A percentile compares a stretch with the other conserved stretches of the same genome.
Conservation (phyloP, 139 green algal genomes). For the Gonium pectorale region DNA sequence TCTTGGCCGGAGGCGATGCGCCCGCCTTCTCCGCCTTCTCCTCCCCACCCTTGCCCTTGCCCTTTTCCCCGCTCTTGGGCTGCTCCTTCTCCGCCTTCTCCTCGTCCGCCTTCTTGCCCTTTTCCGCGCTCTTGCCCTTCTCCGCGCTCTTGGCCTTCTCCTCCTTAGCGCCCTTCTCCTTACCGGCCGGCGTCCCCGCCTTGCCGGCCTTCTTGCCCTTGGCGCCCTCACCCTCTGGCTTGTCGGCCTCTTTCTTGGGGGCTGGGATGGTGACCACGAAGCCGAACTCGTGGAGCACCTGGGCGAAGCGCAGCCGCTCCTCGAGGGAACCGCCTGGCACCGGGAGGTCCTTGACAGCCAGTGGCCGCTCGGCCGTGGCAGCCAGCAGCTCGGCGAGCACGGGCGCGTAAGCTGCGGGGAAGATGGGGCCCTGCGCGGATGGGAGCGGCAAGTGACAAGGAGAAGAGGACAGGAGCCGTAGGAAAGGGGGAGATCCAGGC, state of each 20-base stretch:
- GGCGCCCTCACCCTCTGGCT: background rate
- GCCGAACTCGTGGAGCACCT: background rate
- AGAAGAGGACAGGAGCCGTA: too few species aligned
- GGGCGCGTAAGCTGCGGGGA: background rate
- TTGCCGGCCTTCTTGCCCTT: background rate
- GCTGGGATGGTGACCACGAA: conserved; percentile 9
- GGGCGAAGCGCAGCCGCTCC: conserved; percentile 17
- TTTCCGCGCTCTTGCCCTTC: background rate
- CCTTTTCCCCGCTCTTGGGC: background rate
- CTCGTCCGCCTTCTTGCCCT: background rate
- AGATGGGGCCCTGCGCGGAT: conserved; percentile 14
- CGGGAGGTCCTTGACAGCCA: background rate
- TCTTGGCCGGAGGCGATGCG: background rate
- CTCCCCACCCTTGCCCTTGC: background rate
- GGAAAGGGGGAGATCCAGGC: too few species aligned
- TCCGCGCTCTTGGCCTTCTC: background rate
- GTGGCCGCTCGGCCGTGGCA: background rate
- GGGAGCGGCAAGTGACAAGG: too few species aligned
- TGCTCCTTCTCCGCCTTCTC: background rate
- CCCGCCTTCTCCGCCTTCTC: background rate
- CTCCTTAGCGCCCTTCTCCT: background rate
- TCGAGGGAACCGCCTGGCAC: background rate
- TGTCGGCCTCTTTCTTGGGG: background rate
- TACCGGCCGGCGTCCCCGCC: background rate
- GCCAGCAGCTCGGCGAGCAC: conserved; percentile 1